phyloP scores from a whole-genome alignment of 2,329 filamentous ascomycete genomes.

The Hypoxylon rubiginosum region DNA sequence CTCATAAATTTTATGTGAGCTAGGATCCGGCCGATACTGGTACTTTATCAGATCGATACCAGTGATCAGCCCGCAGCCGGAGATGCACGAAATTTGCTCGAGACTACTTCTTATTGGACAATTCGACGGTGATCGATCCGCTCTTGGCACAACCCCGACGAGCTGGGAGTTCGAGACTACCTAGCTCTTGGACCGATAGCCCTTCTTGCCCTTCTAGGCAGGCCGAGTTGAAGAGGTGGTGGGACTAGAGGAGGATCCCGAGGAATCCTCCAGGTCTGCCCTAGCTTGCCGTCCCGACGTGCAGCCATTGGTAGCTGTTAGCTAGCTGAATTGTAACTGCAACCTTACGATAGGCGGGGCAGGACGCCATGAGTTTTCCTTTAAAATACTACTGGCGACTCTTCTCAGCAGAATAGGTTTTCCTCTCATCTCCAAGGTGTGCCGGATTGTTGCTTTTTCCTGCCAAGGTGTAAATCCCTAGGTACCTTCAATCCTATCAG shows the following conservation, averaged over 20 bases:
- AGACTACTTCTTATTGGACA: conserved; percentile 27
- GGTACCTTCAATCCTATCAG: not conserved
- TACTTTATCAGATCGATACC: not conserved
- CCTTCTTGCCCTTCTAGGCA: conserved; percentile 34
- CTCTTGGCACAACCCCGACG: conserved; percentile 23
- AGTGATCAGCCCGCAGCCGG: conserved; percentile 31
- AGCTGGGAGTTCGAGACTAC: conserved; percentile 5
- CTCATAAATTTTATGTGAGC: not conserved
- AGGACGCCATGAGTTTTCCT: conserved; percentile 13
- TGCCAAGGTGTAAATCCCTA: conserved; percentile 5
- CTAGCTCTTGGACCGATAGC: conserved; percentile 10
- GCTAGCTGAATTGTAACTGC: conserved; percentile 18
- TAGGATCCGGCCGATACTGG: not conserved
- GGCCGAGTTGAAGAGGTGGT: conserved; percentile 20
- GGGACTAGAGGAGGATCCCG: not conserved
- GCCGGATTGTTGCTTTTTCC: conserved; percentile 14
- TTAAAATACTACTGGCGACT: conserved; percentile 18
- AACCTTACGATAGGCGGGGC: conserved; percentile 35
- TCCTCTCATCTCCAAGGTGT: conserved; percentile 10
- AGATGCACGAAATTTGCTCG: conserved; percentile 39
- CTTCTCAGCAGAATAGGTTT: conserved; percentile 14
- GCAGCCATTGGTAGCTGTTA: conserved; percentile 27
- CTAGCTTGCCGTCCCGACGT: conserved; percentile 26
- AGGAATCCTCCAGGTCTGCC: conserved; percentile 4
- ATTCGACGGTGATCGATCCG: conserved; percentile 26